Base-by-base conservation (phyloP, 2,329 filamentous ascomycete genomes). In the Pyrenochaeta sp. region DNA sequence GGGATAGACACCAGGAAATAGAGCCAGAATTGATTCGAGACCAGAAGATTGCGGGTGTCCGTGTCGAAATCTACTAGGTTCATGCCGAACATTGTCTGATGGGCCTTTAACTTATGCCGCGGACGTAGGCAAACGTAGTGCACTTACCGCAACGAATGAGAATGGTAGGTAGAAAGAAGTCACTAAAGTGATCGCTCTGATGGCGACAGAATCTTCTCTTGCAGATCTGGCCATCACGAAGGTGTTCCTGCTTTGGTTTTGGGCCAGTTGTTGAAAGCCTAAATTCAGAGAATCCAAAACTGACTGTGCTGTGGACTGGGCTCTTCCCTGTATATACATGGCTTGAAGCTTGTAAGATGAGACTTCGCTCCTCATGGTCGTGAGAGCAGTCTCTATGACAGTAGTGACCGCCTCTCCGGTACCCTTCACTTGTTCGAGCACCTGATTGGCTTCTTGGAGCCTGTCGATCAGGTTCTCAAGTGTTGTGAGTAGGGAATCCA, bases 161-260 rank as follows among this genome's bases (percentile, higher is more conserved):
- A 45, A 45, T n/a, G 42, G 42, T 2, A 45, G 19, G 21, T 45
- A 45, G 14, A 40, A 45, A 1, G 31, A 36, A 11, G 42, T 45
- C 2, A 45, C 42, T 3, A 45, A 20, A 9, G 42, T 45, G 11
- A 45, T 30, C 15, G 36, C 35, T 30, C 35, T 35, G 23, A 41
- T 45, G 1, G 35, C 31, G 7, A 45, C 35, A 11, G 42, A 45
- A 22, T 45, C 42, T 14, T 45, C 24, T 3, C 35, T 22, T n/a
- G 42, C 31, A 10, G 35, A 39, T 18, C 8, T 34, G 1, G 42
- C 42, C 35, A 45, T 34, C 6, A 13, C 8, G 13, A 21, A 22
- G 1, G 26, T 40, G 18, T 35, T 40, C 13, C 29, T 19, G 15
- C 18, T 45, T 17, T 45, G 42, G 19, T 18, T 20, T 7, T 45